phyloP scores from a whole-genome alignment of 1,284 basidiomycete species.

The Heliocybe sulcata region DNA sequence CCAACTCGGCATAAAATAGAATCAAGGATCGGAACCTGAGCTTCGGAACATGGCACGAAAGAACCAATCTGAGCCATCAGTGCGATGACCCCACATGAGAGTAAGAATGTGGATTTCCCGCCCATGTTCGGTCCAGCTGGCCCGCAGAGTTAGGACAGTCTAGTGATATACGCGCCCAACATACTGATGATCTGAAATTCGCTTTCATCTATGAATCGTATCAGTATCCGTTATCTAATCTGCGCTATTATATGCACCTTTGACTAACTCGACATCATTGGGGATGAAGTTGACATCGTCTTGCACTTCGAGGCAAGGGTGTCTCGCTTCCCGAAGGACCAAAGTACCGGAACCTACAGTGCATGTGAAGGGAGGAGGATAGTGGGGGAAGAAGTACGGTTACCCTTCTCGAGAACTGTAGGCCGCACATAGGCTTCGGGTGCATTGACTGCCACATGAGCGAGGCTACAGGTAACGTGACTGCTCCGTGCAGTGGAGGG shows the following conservation, averaged over 20 bases:
- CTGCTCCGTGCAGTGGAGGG: not conserved
- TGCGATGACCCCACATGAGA: constrained; percentile 84
- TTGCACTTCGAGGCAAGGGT: constrained; percentile 96
- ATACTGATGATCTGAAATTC: constrained; percentile 86
- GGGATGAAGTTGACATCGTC: constrained; percentile 95
- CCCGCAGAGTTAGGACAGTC: constrained; percentile 12
- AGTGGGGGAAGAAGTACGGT: constrained; percentile 7
- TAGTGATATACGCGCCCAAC: constrained; percentile 10
- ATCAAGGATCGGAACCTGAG: constrained; percentile 89
- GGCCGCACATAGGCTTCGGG: constrained; percentile 88
- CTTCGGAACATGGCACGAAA: constrained; percentile 89
- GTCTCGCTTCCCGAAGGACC: constrained; percentile 76
- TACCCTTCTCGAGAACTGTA: constrained; percentile 64
- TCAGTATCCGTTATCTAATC: not conserved
- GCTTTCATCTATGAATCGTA: constrained; percentile 34
- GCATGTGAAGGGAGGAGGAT: not conserved
- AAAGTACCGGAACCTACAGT: constrained; percentile 68
- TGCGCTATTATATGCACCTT: constrained; percentile 38
- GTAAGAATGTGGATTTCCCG: constrained; percentile 5
- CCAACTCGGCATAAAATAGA: constrained; percentile 95
- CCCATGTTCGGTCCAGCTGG: constrained; percentile 87
- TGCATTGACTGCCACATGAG: constrained; percentile 85
- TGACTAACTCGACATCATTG: constrained; percentile 89
- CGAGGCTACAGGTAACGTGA: constrained; percentile 51
- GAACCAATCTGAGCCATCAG: constrained; percentile 95